phyloP scores from a whole-genome alignment of 2,329 filamentous ascomycete species.

The Colletotrichum liaoningense region DNA sequence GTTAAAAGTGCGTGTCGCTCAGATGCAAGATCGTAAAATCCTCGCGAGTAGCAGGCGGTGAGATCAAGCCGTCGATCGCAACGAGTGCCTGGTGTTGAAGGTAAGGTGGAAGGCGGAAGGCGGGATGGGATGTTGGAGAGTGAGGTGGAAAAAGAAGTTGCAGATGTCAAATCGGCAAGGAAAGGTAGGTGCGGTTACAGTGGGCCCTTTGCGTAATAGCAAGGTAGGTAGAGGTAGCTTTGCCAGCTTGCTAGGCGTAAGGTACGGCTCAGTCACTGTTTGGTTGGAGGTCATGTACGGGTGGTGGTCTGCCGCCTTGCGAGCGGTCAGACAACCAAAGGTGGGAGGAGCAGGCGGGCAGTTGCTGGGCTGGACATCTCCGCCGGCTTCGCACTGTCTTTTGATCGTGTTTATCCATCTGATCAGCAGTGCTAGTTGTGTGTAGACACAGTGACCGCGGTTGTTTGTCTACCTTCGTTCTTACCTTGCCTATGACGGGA shows the following conservation, averaged over 20 bases:
- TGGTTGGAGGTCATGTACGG: neutral
- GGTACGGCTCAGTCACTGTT: neutral
- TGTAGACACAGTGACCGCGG: constrained; percentile 10
- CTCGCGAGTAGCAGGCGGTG: constrained; percentile 6
- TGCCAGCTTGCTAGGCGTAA: neutral
- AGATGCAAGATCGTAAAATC: neutral
- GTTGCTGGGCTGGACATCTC: neutral
- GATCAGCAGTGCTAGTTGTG: neutral
- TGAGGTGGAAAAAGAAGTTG: constrained; percentile 36
- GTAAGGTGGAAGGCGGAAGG: constrained; percentile 10
- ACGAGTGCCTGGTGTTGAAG: constrained; percentile 23
- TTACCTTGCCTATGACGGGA: constrained; percentile 6
- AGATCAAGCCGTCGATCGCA: constrained; percentile 24
- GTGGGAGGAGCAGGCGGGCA: constrained; percentile 4
- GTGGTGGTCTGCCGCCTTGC: constrained; percentile 3
- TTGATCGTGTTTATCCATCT: rapidly evolving
- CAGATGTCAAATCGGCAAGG: constrained; percentile 35
- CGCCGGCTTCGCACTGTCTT: neutral
- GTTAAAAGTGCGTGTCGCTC: constrained; percentile 13
- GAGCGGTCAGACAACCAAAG: constrained; percentile 5
- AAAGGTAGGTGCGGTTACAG: constrained; percentile 37
- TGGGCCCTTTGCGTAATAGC: constrained; percentile 37
- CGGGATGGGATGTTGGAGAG: constrained; percentile 31
- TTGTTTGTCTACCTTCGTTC: neutral
- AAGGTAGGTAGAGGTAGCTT: constrained; percentile 33